phyloP scores from a whole-genome alignment of 768 basidiomycete genomes.

The Sporobolomyces pararoseus region DNA sequence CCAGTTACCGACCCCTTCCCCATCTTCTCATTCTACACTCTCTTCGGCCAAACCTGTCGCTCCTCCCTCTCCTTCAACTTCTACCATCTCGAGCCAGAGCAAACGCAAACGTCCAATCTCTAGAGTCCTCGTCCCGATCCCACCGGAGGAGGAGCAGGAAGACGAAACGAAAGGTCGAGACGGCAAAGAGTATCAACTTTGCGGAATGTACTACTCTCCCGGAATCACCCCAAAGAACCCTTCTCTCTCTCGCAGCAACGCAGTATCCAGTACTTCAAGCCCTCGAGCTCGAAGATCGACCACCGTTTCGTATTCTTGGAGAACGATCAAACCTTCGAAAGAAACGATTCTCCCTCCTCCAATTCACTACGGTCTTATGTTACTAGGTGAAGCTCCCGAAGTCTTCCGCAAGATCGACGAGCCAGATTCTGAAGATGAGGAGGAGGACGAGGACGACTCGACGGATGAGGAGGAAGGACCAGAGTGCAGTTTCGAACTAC shows the following conservation, averaged over 20 bases:
- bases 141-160: neutral
- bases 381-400: slow-evolving; percentile 3
- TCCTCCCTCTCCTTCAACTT: neutral
- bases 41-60: neutral
- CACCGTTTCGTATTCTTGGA: neutral
- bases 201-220: slow-evolving; percentile 23
- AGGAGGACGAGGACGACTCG: neutral
- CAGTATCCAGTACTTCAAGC: neutral
- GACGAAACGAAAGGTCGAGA: slow-evolving; percentile 2
- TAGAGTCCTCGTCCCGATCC: neutral
- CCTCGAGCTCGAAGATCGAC: neutral
- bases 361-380: slow-evolving; percentile 10
- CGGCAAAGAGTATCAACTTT: slow-evolving; percentile 18
- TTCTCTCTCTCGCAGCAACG: neutral
- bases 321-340: neutral
- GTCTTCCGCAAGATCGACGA: slow-evolving; percentile 11
- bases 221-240: neutral
- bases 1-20: slow-evolving; percentile 11
- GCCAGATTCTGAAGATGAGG: slow-evolving; percentile 2
- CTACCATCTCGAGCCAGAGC: neutral
- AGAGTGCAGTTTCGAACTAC: slow-evolving; percentile 14
- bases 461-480: slow-evolving; percentile 6
- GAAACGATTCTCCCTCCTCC: slow-evolving; percentile 19
- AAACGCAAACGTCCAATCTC: neutral
- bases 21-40: neutral